Evolutionary conservation across 2,329 filamentous ascomycete genomes (phyloP), one percentile per base, ranked within the genome.

Genomic region (Penicillium sclerotiorum): DNA sequence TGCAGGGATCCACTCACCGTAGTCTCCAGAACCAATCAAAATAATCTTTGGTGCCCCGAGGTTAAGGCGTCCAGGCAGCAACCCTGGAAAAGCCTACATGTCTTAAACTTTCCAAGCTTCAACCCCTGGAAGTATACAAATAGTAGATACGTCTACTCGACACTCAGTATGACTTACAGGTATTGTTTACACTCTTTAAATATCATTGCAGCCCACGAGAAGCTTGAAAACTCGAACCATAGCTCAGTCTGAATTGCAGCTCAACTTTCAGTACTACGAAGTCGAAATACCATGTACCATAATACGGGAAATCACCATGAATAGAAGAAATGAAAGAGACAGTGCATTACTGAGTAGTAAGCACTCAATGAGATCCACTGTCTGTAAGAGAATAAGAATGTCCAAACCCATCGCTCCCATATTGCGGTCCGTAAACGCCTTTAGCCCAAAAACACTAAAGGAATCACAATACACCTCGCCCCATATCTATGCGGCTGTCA

Each of bases 401-500:
- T 22, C 11, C 36, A 33, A 33, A 22, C 20, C 7, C n/a, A 9
- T 8, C 30, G 28, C 12, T 22, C 13, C 5, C 7, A n/a, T 12
- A 22, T 23, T 11, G 21, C 15, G 12, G 28, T 23, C 8, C 23
- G n/a, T 6, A 20, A 39, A 46, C 23, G 15, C 23, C 35, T 27
- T 33, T 27, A 8, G 2, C 18, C 22, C 17, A 21, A 22, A 23
- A 21, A 9, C 21, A 15, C 21, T 8, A 9, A 21, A 20, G 11
- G 23, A 45, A 28, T 33, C 12, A 40, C 7, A 23, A 23, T 20
- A 41, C 12, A 9, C 18, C 15, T 15, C 27, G 35, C 20, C 12
- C n/a, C 11, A 13, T 30, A 8, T n/a, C 27, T 56, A 69, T 36
- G 53, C 53, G 47, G 65, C 60, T 4, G 70, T 45, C 21, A 68